These are phyloP conservation scores for Botryotinia convoluta DNA, from an alignment of 2,329 filamentous ascomycete species.

Conservation along the genomic window DNA sequence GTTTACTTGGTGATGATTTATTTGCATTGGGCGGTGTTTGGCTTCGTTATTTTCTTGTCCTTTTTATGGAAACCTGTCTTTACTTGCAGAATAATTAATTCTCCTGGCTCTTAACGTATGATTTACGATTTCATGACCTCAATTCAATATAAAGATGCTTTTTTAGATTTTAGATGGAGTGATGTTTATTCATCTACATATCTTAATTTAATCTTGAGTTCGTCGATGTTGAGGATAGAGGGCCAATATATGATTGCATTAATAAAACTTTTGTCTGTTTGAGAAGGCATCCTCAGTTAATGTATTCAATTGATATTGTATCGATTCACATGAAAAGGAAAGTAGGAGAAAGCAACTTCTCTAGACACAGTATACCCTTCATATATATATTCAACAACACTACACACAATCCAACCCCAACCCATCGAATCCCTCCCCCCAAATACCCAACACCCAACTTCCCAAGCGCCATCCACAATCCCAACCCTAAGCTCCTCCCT, in stretches of 20 bases:
- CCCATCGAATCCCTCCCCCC: neutral
- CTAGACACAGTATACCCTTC: neutral
- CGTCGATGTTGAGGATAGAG: too few species aligned
- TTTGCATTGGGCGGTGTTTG: neutral
- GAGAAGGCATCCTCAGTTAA: too few species aligned
- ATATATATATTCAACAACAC: neutral
- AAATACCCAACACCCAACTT: neutral
- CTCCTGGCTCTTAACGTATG: neutral
- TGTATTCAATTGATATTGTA: too few species aligned
- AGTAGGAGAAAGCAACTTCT: too few species aligned
- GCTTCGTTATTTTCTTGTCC: neutral
- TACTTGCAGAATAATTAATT: neutral
- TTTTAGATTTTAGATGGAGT: neutral
- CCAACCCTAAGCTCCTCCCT: neutral
- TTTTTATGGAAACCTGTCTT: neutral
- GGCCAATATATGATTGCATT: too few species aligned
- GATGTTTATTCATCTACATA: neutral
- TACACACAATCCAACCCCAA: neutral
- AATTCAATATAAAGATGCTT: neutral
- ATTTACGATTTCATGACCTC: neutral
- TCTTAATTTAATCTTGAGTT: too few species aligned
- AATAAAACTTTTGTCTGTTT: too few species aligned
- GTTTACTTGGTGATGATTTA: neutral
- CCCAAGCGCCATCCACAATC: neutral
- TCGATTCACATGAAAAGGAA: too few species aligned